Conservation (phyloP, 352 stramenopile species). For the Phytophthora fragariaefolia region DNA sequence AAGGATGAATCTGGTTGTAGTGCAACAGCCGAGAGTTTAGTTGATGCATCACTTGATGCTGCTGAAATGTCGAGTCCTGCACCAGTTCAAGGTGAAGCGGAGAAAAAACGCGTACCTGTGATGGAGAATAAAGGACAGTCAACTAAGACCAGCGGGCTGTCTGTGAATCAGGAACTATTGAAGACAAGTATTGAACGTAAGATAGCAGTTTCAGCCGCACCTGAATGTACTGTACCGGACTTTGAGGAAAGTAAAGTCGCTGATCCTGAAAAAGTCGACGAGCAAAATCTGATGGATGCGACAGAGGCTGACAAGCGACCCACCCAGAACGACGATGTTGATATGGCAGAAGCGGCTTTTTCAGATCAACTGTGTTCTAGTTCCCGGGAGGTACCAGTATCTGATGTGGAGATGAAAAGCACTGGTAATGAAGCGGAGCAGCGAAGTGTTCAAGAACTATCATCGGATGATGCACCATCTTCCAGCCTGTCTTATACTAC, state of each 20-base stretch:
- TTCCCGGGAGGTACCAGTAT: not conserved
- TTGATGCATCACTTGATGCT: not conserved
- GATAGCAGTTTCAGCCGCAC: not conserved
- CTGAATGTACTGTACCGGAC: not conserved
- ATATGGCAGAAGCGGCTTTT: constrained; percentile 7
- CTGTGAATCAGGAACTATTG: not conserved
- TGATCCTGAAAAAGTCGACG: not conserved
- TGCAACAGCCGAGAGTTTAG: not conserved
- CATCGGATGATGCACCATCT: not conserved
- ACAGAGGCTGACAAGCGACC: not conserved
- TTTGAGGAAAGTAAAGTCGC: not conserved
- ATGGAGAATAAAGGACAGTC: not conserved
- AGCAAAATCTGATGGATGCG: not conserved
- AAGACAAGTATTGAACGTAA: not conserved
- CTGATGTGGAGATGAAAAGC: constrained; percentile 27
- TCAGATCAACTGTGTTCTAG: not conserved
- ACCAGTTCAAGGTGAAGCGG: not conserved
- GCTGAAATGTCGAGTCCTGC: not conserved
- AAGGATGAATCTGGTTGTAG: not conserved
- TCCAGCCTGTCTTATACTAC: not conserved
- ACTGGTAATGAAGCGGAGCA: constrained; percentile 1
- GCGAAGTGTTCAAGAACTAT: not conserved
- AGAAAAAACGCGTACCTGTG: not conserved
- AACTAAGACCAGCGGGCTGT: constrained; percentile 1
- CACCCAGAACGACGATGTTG: constrained; percentile 13